Base-by-base conservation (phyloP, 1,284 basidiomycete species). In the Anthracocystis panici-leucophaei region DNA sequence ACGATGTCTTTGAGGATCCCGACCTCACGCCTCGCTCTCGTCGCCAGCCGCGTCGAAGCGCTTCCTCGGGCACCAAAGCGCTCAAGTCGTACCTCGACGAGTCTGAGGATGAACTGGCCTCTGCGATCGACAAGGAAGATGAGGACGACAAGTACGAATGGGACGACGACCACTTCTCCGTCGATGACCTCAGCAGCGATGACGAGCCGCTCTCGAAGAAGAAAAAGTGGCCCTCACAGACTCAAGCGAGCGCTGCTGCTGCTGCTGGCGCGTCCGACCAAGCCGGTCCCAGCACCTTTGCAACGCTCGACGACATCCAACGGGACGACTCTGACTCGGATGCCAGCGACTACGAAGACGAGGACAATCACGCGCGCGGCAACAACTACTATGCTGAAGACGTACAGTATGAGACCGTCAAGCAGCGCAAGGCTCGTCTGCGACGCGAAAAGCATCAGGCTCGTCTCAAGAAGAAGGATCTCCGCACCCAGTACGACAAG, bases 401-500 rank as follows among this genome's bases (percentile, higher is more conserved):
- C 16, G 48, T 29, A 20, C 60, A 66, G 56, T 82, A 80, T 60
- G 81, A 82, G 53, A 82, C 81, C 8, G 72, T 54, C 18, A 82
- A 75, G 56, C 81, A 82, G 69, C 58, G 81, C 18, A 62, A 46
- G 33, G 66, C 58, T 38, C 59, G 81, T 14, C 27, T 79, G 12
- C 62, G 65, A 16, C 59, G 74, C 27, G 78, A 82, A 49, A 61
- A 53, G 5, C 70, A 57, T n/a, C 64, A 52, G 27, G 67, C 74
- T 5, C 61, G 67, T 44, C 63, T 65, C 20, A 77, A 77, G 50
- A 72, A 75, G 57, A 63, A 54, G 31, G 72, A 64, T 44, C n/a
- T 5, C 5, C 60, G 59, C 18, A 73, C 66, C 12, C 64, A 69
- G 50, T 76, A 71, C 45, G 65, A 66, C 49, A 65, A 78, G 45